A percentile compares a stretch with the other conserved stretches of the same genome.
phyloP scores from a whole-genome alignment of 805 yeast species.

The Nakazawaea ishiwadae region DNA sequence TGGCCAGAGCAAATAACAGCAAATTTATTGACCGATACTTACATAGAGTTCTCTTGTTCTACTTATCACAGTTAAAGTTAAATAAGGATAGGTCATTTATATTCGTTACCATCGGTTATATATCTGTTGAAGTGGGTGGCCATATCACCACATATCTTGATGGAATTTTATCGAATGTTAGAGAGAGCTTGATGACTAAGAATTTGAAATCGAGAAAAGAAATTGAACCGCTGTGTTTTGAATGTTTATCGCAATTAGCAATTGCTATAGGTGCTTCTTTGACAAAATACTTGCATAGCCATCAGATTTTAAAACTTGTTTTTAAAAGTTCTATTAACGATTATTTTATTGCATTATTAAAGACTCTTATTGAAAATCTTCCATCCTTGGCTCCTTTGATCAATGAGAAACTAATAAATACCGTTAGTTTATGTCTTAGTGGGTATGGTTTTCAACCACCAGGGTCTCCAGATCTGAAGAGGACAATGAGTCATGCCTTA shows the following conservation, averaged over 20 bases:
- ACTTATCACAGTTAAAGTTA: slow-evolving; percentile 72
- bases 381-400: slow-evolving; percentile 78
- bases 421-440: slow-evolving; percentile 69
- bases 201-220: slow-evolving; percentile 61
- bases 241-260: slow-evolving; percentile 83
- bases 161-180: slow-evolving; percentile 75
- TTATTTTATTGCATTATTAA: slow-evolving; percentile 72
- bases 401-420: slow-evolving; percentile 64
- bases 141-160: slow-evolving; percentile 86
- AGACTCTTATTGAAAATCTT: slow-evolving; percentile 61
- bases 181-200: slow-evolving; percentile 70
- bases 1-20: slow-evolving; percentile 74
- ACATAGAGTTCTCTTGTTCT: slow-evolving; percentile 73
- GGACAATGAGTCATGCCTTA: slow-evolving; percentile 52
- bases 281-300: slow-evolving; percentile 82
- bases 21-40: slow-evolving; percentile 76
- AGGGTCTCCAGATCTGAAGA: slow-evolving; percentile 71
- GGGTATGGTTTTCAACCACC: slow-evolving; percentile 82
- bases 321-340: slow-evolving; percentile 80
- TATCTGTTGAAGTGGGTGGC: slow-evolving; percentile 73
- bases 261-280: slow-evolving; percentile 90
- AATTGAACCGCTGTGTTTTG: slow-evolving; percentile 80
- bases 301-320: slow-evolving; percentile 66
- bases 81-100: slow-evolving; percentile 74
- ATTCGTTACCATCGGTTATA: slow-evolving; percentile 77